Conservation (phyloP, 768 basidiomycete genomes). For the Boletellus sp. region DNA sequence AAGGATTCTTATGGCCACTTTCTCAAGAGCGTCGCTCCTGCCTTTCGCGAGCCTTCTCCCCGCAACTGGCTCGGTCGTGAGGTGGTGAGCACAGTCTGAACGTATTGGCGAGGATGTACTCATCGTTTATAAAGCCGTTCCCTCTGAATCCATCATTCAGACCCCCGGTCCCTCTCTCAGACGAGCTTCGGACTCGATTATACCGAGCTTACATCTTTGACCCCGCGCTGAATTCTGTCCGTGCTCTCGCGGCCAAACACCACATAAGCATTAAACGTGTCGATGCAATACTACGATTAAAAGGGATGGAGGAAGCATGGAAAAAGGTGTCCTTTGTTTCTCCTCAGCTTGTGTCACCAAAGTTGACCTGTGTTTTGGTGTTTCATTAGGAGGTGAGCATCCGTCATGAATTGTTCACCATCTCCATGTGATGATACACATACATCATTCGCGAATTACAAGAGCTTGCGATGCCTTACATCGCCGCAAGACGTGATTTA, state of each 20-base stretch:
- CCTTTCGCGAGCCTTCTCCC: conserved; percentile 34
- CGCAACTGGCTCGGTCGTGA: conserved; percentile 61
- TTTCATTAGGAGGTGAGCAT: conserved; percentile 39
- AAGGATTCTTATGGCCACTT: conserved; percentile 19
- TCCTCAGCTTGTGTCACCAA: background rate
- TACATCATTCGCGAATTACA: conserved; percentile 67
- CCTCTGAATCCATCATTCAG: conserved; percentile 81
- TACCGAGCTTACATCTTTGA: conserved; percentile 60
- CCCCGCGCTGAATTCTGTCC: conserved; percentile 52
- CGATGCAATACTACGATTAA: conserved; percentile 78
- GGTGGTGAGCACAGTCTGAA: conserved; percentile 43
- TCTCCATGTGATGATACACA: conserved; percentile 47
- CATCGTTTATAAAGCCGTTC: conserved; percentile 57
- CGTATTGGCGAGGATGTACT: background rate
- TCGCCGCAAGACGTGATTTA: conserved; percentile 55
- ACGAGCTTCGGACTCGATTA: conserved; percentile 51
- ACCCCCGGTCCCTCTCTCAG: conserved; percentile 74
- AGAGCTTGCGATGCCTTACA: conserved; percentile 63
- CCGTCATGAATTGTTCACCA: background rate
- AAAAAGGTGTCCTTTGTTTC: conserved; percentile 52
- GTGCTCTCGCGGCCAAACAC: conserved; percentile 57
- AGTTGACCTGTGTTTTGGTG: conserved; percentile 9
- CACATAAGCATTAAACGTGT: conserved; percentile 74
- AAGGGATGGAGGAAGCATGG: conserved; percentile 72
- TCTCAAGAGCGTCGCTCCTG: conserved; percentile 15